phyloP scores from a whole-genome alignment of 148 eudicot genomes.

The Rhododendron ovatum region DNA sequence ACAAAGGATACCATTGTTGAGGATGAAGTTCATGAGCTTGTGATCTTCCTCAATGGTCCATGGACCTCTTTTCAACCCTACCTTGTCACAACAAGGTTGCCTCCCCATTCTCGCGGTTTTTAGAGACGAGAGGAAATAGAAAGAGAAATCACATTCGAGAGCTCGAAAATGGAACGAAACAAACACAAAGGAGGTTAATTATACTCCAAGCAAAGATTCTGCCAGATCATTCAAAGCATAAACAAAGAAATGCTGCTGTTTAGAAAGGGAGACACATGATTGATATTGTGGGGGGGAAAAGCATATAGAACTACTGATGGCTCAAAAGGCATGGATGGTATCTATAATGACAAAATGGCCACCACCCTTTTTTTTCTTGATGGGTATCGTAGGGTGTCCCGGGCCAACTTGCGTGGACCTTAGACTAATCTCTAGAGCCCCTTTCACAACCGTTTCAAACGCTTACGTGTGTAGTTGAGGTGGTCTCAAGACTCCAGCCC shows the following conservation, averaged over 20 bases:
- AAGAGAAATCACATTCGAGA: background rate
- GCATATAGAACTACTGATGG: background rate
- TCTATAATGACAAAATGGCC: background rate
- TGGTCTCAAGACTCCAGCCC: background rate
- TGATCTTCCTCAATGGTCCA: conserved; percentile 83
- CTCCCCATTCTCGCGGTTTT: conserved; percentile 50
- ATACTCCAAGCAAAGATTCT: conserved; percentile 43
- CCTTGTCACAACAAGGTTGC: conserved; percentile 73
- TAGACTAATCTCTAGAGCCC: too few species aligned
- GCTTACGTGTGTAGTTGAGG: background rate
- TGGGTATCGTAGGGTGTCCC: background rate
- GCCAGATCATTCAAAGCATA: conserved; percentile 32
- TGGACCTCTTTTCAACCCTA: conserved; percentile 79
- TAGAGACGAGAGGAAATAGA: background rate
- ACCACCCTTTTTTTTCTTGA: background rate
- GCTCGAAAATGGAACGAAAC: background rate
- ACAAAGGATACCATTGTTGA: conserved; percentile 60
- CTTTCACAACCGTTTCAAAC: background rate
- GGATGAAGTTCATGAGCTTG: conserved; percentile 58
- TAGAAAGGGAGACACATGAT: conserved; percentile 21
- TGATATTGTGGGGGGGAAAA: background rate
- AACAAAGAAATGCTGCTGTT: conserved; percentile 20
- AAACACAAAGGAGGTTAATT: conserved; percentile 1
- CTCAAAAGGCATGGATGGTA: conserved; percentile 10
- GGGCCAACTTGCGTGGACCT: background rate